These are phyloP conservation scores for Fraxinus pennsylvanica DNA, from an alignment of 257 asterid genomes.

Conservation along the genomic window DNA sequence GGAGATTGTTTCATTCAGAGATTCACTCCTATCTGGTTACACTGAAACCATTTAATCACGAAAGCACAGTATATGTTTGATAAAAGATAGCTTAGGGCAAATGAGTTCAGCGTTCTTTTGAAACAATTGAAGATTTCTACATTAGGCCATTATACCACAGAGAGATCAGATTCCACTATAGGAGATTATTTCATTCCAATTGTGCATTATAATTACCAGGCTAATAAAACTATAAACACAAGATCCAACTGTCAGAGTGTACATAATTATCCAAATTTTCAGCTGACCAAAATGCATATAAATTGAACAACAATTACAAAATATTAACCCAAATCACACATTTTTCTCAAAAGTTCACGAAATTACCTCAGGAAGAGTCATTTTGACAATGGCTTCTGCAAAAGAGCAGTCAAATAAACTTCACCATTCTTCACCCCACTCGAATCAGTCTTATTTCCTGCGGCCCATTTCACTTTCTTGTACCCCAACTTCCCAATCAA, in stretches of 20 bases:
- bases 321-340: neutral
- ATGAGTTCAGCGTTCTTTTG: neutral
- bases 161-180: neutral
- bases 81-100: neutral
- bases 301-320: slow-evolving; percentile 7
- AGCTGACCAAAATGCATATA: neutral
- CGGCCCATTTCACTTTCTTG: slow-evolving; percentile 98
- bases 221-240: neutral
- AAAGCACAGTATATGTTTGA: neutral
- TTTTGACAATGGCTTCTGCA: slow-evolving; percentile 83
- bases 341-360: neutral
- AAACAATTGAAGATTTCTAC: neutral
- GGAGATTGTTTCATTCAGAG: slow-evolving; percentile 1
- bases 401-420: slow-evolving; percentile 81
- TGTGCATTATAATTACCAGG: neutral
- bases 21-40: neutral
- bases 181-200: slow-evolving; percentile 4
- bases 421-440: slow-evolving; percentile 87
- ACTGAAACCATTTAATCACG: neutral
- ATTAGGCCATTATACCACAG: neutral
- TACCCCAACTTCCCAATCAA: slow-evolving; percentile 80
- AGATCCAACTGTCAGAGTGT: neutral
- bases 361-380: slow-evolving; percentile 49
- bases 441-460: slow-evolving; percentile 63
- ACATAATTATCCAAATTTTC: neutral